These are phyloP conservation scores for Aspergillus cejpii DNA, from an alignment of 2,329 filamentous ascomycete genomes.

Conservation along the genomic window DNA sequence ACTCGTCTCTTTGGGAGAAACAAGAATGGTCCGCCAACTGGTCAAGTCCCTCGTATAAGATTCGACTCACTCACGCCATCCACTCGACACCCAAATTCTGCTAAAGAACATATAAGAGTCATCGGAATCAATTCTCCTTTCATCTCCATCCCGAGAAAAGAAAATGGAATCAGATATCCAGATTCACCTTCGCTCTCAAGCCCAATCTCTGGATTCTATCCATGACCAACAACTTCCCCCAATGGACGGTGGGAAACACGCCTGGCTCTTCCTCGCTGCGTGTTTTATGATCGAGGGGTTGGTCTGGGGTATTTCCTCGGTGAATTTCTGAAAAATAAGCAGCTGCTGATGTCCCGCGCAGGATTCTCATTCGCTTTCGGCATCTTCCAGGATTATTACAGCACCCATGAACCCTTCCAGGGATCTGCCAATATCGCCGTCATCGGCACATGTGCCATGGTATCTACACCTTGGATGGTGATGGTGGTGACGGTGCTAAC, in stretches of 20 bases:
- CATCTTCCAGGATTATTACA: constrained; percentile 65
- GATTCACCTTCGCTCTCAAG: background rate
- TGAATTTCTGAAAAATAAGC: background rate
- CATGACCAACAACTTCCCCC: constrained; percentile 25
- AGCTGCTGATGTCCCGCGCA: constrained; percentile 23
- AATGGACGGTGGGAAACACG: constrained; percentile 35
- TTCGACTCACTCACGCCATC: background rate
- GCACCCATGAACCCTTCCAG: constrained; percentile 51
- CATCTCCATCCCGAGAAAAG: background rate
- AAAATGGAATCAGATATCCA: background rate
- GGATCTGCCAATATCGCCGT: constrained; percentile 48
- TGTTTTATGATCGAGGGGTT: constrained; percentile 50
- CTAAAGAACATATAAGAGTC: background rate
- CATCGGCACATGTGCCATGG: constrained; percentile 60
- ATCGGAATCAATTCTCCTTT: background rate
- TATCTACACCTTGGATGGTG: constrained; percentile 8
- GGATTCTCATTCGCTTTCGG: constrained; percentile 64
- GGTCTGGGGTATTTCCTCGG: constrained; percentile 47
- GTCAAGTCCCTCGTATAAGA: too few species aligned
- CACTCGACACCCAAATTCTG: background rate
- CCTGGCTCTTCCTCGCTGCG: constrained; percentile 45
- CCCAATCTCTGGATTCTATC: background rate
- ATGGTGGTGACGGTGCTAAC: background rate
- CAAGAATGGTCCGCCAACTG: too few species aligned
- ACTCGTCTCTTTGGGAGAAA: too few species aligned